Evolutionary conservation across 2,329 filamentous ascomycete genomes (phyloP).

Genomic region (Helotiales sp.): DNA sequence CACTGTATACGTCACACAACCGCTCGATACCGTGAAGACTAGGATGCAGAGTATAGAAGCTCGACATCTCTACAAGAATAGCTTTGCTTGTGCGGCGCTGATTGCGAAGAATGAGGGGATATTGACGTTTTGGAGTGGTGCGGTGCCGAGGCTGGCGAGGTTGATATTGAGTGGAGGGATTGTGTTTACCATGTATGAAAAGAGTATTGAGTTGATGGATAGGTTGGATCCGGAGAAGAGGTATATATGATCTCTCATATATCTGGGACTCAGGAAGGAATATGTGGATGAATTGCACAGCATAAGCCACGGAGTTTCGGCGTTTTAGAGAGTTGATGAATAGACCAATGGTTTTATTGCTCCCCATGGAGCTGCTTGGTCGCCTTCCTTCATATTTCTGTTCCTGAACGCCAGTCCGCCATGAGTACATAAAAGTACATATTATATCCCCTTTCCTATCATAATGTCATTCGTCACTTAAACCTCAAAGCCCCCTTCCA

Average conservation of each 20-base stretch:
- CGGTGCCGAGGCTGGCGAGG: conserved; percentile 79
- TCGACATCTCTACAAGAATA: conserved; percentile 78
- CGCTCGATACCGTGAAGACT: conserved; percentile 93
- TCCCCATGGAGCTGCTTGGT: too few relatives aligned
- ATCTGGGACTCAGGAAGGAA: background rate
- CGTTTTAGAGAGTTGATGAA: conserved; percentile 16
- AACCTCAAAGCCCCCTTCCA: conserved; percentile 61
- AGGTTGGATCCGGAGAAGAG: conserved; percentile 76
- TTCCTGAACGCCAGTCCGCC: conserved; percentile 4
- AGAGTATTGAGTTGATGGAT: conserved; percentile 87
- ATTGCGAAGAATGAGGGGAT: conserved; percentile 90
- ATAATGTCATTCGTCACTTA: conserved; percentile 38
- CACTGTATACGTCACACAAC: conserved; percentile 77
- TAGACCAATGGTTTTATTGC: too few relatives aligned
- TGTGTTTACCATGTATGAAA: conserved; percentile 98
- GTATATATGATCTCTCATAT: conserved; percentile 64
- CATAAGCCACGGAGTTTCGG: conserved; percentile 22
- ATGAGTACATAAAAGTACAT: conserved; percentile 8
- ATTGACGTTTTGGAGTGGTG: conserved; percentile 91
- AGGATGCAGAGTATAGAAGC: conserved; percentile 97
- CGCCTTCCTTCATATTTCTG: background rate
- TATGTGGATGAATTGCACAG: conserved; percentile 6
- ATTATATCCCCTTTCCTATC: background rate
- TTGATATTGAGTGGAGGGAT: conserved; percentile 92
- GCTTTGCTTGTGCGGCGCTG: conserved; percentile 74